These are phyloP conservation scores for Fusarium temperatum DNA, from an alignment of 2,329 filamentous ascomycete species.

Conservation along the genomic window DNA sequence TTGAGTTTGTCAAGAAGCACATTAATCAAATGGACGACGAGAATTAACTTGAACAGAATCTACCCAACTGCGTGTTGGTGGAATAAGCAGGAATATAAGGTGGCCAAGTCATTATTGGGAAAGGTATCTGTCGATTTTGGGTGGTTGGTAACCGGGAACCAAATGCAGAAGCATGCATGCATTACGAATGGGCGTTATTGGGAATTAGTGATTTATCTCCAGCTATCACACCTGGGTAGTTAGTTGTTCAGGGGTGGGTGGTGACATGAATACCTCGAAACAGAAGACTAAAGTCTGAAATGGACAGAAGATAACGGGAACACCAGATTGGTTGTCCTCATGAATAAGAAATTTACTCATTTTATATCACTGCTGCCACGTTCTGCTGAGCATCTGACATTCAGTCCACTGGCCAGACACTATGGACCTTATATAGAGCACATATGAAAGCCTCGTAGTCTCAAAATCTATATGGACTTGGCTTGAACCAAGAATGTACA, in stretches of 20 bases:
- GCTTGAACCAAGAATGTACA: not conserved
- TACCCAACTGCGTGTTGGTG: not conserved
- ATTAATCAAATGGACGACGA: slow-evolving; percentile 64
- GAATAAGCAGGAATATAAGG: not conserved
- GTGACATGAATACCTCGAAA: slow-evolving; percentile 6
- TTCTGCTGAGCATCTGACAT: not conserved
- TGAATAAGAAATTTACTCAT: not conserved
- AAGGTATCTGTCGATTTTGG: slow-evolving; percentile 12
- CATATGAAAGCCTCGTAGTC: not conserved
- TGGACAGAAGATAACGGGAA: not conserved
- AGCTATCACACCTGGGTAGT: slow-evolving; percentile 2
- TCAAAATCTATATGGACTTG: not conserved
- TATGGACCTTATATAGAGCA: no score
- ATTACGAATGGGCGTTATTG: slow-evolving; percentile 41
- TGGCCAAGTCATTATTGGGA: not conserved
- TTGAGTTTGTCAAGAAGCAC: slow-evolving; percentile 82
- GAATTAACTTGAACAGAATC: slow-evolving; percentile 13
- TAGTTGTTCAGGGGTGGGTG: not conserved
- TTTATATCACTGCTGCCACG: not conserved
- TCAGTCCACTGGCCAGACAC: not conserved
- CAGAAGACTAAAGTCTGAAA: not conserved
- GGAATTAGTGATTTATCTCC: slow-evolving; percentile 14
- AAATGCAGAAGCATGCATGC: slow-evolving; percentile 33
- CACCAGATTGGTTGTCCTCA: not conserved
- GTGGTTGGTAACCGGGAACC: slow-evolving; percentile 15